Percentiles rank a stretch among this genome's conserved stretches.
Evolutionary conservation across 257 asterid species (phyloP).

Genomic region (Forsythia suspensa): DNA sequence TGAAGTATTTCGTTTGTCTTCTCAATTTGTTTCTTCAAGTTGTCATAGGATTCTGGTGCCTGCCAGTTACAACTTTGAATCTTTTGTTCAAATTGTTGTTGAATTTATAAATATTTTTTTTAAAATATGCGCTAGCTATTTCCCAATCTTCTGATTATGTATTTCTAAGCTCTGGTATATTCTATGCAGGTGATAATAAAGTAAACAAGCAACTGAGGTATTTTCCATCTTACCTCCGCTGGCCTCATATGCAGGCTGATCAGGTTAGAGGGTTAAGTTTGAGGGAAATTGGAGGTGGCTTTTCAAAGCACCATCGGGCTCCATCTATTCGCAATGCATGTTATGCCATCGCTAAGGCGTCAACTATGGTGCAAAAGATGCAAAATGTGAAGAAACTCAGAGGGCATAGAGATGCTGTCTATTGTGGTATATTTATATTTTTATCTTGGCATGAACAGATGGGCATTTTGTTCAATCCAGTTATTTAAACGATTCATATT

Average conservation of each 20-base stretch:
- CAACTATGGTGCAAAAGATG: conserved; percentile 96
- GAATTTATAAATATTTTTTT: neutral
- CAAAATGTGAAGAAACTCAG: conserved; percentile 79
- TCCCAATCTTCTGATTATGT: conserved; percentile 12
- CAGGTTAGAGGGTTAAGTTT: conserved; percentile 91
- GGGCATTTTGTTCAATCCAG: conserved; percentile 10
- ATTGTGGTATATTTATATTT: conserved; percentile 72
- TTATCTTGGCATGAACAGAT: conserved; percentile 7
- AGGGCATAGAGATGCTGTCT: conserved; percentile 97
- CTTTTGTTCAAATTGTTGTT: neutral
- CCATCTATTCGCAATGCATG: conserved; percentile 89
- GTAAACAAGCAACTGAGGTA: conserved; percentile 51
- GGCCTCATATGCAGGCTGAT: conserved; percentile 98
- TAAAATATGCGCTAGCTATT: neutral
- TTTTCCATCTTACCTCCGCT: conserved; percentile 67
- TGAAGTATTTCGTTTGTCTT: neutral
- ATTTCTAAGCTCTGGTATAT: conserved; percentile 22
- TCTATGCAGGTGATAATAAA: conserved; percentile 61
- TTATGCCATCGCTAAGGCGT: conserved; percentile 95
- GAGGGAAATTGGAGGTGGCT: conserved; percentile 98
- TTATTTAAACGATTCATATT: conserved; percentile 1
- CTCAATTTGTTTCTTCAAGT: conserved; percentile 5
- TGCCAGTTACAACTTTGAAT: conserved; percentile 4
- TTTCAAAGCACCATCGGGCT: conserved; percentile 89
- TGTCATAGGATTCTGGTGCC: conserved; percentile 15